Percentiles rank a stretch among this genome's conserved stretches.
These are phyloP conservation scores for Naganishia cerealis DNA, from an alignment of 1,284 basidiomycete species.

Conservation along the genomic window DNA sequence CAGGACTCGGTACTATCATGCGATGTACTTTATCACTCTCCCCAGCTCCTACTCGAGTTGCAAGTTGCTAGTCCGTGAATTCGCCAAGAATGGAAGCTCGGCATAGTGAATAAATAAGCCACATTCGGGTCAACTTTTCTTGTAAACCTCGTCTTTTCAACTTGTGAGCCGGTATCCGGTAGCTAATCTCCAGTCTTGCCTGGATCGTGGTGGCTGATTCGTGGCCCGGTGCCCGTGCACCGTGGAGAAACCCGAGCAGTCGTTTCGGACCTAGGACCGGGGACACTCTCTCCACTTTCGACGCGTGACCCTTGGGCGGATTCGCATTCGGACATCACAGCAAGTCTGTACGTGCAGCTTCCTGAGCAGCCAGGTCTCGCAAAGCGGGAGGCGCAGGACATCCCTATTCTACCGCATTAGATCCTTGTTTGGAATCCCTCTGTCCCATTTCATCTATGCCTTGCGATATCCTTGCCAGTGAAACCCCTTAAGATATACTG, in stretches of 20 bases:
- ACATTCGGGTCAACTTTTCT: no score
- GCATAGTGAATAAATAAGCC: no score
- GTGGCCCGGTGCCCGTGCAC: neutral
- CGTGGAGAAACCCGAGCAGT: conserved; percentile 2
- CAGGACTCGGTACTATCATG: no score
- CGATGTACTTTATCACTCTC: no score
- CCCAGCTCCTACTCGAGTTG: no score
- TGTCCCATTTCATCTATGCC: neutral
- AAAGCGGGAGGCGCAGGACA: neutral
- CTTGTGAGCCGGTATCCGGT: no score
- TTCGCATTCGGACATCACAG: conserved; percentile 1
- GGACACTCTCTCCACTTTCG: neutral
- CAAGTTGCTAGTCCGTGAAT: no score
- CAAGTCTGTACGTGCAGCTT: neutral
- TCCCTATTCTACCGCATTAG: neutral
- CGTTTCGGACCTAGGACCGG: conserved; percentile 4
- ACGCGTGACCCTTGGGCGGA: neutral
- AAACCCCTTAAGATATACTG: neutral
- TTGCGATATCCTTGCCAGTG: neutral
- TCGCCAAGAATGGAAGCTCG: no score
- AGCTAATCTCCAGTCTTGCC: no score
- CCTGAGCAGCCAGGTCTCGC: neutral
- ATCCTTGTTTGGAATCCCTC: neutral
- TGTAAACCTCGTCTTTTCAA: no score
- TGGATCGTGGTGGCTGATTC: neutral